Base-by-base conservation (phyloP, 768 basidiomycete genomes). In the Boletus sp. region DNA sequence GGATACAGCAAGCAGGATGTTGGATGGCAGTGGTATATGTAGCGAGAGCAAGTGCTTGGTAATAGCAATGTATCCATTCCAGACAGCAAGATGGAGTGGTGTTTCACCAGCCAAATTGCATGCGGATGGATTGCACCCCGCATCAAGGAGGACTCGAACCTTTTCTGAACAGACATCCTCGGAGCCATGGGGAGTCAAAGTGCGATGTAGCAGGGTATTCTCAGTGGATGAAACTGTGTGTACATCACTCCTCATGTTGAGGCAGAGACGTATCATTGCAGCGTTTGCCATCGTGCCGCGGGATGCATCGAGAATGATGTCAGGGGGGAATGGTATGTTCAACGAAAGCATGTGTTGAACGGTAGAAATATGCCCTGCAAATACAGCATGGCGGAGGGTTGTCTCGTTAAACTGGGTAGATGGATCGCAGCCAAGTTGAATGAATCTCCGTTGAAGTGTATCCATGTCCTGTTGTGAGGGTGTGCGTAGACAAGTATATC, bases 401-500 rank as follows among this genome's bases (percentile, higher is more conserved):
- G 3, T 24, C 42, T 28, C 12, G 3, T 44, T 44, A 15, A 3
- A 44, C 20, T 8, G 20, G 1, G 14, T 17, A n/a, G 39, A 40
- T 18, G 8, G 20, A 14, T 44, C 20, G 20, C 42, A 44, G 7
- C 14, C 42, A 44, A 44, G 1, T 7, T 44, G 42, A 8, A 20
- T 1, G 9, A 44, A 7, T 24, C 42, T 44, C 14, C 3, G 42
- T 15, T 1, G 24, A 1, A 44, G 18, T 12, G 18, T 44, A 15
- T 44, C 42, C 2, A 44, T 15, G 7, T 44, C 20, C 12, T 44
- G 42, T 5, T 20, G 20, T 1, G 42, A 44, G 14, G 42, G 24
- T n/a, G 11, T 7, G 24, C 1, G 10, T 6, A 0, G 0, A 0
- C 8, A 1, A 7, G 24, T 24, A 33, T 33, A 7, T 11, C 18